Percentiles rank a stretch among this genome's conserved stretches.
phyloP scores from a whole-genome alignment of 768 basidiomycete species.

The Pilatotrama ljubarskyi region DNA sequence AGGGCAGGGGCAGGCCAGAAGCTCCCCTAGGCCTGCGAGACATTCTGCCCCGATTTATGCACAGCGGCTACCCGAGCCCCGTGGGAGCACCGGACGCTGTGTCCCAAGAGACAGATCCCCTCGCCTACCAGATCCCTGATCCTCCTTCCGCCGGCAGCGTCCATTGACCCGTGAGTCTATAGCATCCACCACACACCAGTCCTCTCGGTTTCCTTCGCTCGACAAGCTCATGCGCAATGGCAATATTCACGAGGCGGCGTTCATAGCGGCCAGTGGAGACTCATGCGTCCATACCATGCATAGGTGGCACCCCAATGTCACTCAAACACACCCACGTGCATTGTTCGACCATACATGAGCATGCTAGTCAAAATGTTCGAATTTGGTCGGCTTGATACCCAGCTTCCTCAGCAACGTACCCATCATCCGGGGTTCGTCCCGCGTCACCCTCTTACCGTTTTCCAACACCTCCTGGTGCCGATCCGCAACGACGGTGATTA shows the following conservation, averaged over 20 bases:
- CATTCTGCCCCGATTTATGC: background rate
- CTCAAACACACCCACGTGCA: slow-evolving; percentile 2
- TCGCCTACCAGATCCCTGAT: background rate
- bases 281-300: slow-evolving; percentile 2
- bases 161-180: background rate
- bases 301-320: background rate
- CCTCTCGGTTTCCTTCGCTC: background rate
- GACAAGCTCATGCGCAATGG: background rate
- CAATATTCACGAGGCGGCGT: background rate
- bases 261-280: background rate
- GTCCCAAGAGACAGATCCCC: background rate
- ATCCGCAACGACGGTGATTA: slow-evolving; percentile 59
- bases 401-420: slow-evolving; percentile 45
- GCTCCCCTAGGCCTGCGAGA: background rate
- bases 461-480: slow-evolving; percentile 31
- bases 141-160: background rate
- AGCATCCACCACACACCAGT: background rate
- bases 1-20: background rate
- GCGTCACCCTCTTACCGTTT: slow-evolving; percentile 28
- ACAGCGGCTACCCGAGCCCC: slow-evolving; percentile 2
- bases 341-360: background rate
- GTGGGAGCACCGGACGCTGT: background rate
- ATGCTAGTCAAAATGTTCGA: slow-evolving; percentile 51
- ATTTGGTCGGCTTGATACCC: slow-evolving; percentile 44
- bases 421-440: slow-evolving; percentile 43